These are phyloP conservation scores for Phytopythium chamaehyphon DNA, from an alignment of 352 stramenopile genomes.

Conservation along the genomic window DNA sequence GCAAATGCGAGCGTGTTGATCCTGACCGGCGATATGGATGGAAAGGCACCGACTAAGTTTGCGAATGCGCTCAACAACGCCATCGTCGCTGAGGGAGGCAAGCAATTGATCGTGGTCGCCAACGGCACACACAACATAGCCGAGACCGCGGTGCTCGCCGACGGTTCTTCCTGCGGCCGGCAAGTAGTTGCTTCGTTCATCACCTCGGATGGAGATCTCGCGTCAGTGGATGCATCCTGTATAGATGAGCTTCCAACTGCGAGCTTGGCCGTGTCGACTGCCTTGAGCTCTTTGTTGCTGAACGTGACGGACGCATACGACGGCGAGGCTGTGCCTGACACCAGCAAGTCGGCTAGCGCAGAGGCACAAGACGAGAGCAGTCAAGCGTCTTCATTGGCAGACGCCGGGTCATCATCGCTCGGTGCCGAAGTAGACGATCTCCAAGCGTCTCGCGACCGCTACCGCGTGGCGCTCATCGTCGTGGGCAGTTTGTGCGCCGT, in stretches of 20 bases:
- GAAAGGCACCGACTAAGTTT: constrained; percentile 33
- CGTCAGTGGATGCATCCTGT: constrained; percentile 50
- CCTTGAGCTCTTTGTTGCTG: constrained; percentile 34
- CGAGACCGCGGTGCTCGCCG: constrained; percentile 19
- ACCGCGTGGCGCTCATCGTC: constrained; percentile 30
- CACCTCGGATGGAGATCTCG: constrained; percentile 33
- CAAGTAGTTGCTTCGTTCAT: constrained; percentile 62
- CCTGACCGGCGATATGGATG: constrained; percentile 43
- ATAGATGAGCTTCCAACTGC: constrained; percentile 25
- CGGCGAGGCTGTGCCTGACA: constrained; percentile 14
- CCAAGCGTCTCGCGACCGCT: constrained; percentile 16
- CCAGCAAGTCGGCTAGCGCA: constrained; percentile 2
- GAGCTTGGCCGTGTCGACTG: constrained; percentile 28
- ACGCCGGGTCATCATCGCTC: constrained; percentile 14
- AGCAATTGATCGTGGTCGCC: constrained; percentile 42
- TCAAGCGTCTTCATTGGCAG: constrained; percentile 8
- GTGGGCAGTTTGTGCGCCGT: constrained; percentile 13
- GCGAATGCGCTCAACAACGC: constrained; percentile 34
- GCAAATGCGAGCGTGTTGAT: constrained; percentile 46
- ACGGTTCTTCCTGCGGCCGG: constrained; percentile 38
- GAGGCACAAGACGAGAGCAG: constrained; percentile 10
- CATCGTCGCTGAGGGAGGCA: constrained; percentile 25
- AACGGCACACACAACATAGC: constrained; percentile 41
- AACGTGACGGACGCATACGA: constrained; percentile 46
- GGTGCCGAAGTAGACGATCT: constrained; percentile 12